These are phyloP conservation scores for Stephania yunnanensis DNA, from an alignment of 164 flowering plant species.

Conservation along the genomic window DNA sequence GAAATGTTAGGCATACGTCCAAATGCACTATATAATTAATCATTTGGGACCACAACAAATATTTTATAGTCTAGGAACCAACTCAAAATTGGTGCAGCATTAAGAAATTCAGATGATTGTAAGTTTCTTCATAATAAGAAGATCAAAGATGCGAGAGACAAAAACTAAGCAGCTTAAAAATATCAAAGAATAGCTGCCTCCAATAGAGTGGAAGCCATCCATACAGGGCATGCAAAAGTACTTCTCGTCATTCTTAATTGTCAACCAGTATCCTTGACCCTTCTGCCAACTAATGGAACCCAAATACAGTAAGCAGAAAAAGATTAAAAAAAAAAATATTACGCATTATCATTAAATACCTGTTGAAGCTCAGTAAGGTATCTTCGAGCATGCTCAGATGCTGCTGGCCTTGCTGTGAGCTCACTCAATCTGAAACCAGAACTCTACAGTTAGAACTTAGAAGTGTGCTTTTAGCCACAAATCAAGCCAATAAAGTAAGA, in stretches of 20 bases:
- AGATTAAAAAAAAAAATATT: neutral
- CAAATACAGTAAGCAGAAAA: neutral
- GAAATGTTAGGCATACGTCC: neutral
- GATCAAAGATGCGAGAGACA: neutral
- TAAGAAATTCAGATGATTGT: neutral
- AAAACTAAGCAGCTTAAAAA: neutral
- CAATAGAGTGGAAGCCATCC: neutral
- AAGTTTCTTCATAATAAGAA: neutral
- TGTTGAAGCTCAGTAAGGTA: slow-evolving; percentile 61
- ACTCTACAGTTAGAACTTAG: slow-evolving; percentile 6
- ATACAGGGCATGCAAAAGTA: neutral
- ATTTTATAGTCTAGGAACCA: neutral
- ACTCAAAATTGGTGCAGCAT: neutral
- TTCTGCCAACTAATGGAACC: neutral
- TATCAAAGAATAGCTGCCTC: neutral
- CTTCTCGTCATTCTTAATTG: too few species aligned
- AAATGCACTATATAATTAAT: neutral
- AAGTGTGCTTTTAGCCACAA: neutral
- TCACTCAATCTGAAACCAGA: slow-evolving; percentile 54
- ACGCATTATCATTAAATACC: slow-evolving; percentile 32
- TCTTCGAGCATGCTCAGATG: slow-evolving; percentile 50
- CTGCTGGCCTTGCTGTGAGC: slow-evolving; percentile 73
- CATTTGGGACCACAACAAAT: neutral
- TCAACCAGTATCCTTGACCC: neutral
- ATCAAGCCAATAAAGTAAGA: neutral